phyloP scores from a whole-genome alignment of 1,139 yeast species.

The Saccharomyces hybrid region DNA sequence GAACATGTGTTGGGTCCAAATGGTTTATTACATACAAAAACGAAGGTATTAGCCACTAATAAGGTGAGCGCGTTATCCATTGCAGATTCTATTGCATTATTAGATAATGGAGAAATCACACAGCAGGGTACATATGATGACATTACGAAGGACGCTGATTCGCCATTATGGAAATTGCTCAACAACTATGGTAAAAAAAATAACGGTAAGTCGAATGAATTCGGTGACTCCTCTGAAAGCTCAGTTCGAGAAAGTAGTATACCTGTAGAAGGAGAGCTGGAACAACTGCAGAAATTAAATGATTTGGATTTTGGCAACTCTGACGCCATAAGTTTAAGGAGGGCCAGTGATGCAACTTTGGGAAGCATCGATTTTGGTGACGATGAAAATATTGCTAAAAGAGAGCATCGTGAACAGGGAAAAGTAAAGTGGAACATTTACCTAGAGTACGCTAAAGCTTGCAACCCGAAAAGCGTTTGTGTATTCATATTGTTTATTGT shows the following conservation, averaged over 20 bases:
- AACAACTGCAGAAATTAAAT: conserved; percentile 30
- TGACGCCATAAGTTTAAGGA: conserved; percentile 45
- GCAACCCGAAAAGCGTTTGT: conserved; percentile 64
- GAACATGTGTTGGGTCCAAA: conserved; percentile 72
- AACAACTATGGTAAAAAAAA: conserved; percentile 64
- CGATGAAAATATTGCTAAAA: conserved; percentile 43
- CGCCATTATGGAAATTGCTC: conserved; percentile 56
- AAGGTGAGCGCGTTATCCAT: conserved; percentile 74
- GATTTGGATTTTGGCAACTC: conserved; percentile 22
- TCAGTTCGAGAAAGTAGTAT: conserved; percentile 21
- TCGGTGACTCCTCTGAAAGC: conserved; percentile 9
- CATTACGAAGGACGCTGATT: conserved; percentile 38
- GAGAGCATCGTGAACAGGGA: conserved; percentile 87
- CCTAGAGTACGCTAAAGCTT: conserved; percentile 74
- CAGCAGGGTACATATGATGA: conserved; percentile 71
- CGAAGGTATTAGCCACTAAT: conserved; percentile 82
- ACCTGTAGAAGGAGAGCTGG: conserved; percentile 31
- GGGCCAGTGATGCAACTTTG: conserved; percentile 63
- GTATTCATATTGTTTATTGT: conserved; percentile 47
- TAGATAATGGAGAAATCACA: conserved; percentile 65
- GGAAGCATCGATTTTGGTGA: conserved; percentile 37
- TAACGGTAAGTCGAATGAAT: conserved; percentile 11
- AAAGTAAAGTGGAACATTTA: conserved; percentile 89
- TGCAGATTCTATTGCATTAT: conserved; percentile 66
- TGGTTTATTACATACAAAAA: conserved; percentile 70